Percentiles rank a stretch among this genome's conserved stretches.
Conservation (phyloP, 495 filamentous ascomycete species). For the Parathielavia hyrcaniae region DNA sequence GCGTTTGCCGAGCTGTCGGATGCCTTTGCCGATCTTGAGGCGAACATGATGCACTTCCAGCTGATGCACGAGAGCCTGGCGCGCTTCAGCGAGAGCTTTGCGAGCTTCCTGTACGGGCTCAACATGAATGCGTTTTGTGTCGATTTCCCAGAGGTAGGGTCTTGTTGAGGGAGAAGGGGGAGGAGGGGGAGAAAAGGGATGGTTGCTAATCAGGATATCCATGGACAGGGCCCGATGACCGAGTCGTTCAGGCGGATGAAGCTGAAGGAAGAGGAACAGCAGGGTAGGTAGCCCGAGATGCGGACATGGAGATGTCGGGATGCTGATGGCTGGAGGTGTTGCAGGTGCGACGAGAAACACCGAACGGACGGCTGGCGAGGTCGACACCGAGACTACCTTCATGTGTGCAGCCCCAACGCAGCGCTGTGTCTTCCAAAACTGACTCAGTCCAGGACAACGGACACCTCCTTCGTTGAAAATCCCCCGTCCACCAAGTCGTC, state of each 20-base stretch:
- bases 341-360: conserved; percentile 16
- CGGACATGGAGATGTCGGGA: no score
- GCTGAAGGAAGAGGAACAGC: conserved; percentile 42
- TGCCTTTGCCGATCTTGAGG: conserved; percentile 89
- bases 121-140: conserved; percentile 99
- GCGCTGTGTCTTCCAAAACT: conserved; percentile 22
- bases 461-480: conserved; percentile 90
- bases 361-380: conserved; percentile 21
- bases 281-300: conserved; percentile 4
- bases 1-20: conserved; percentile 91
- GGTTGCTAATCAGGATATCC: background rate
- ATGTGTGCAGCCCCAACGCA: conserved; percentile 50
- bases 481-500: conserved; percentile 67
- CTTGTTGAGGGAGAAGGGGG: background rate
- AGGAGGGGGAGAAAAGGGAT: background rate
- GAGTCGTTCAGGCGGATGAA: conserved; percentile 65
- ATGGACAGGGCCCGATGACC: conserved; percentile 41
- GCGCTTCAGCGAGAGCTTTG: conserved; percentile 93
- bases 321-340: conserved; percentile 23
- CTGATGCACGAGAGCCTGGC: conserved; percentile 94
- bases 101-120: conserved; percentile 86
- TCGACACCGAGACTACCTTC: conserved; percentile 72
- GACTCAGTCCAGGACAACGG: conserved; percentile 63
- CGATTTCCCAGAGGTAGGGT: conserved; percentile 81
- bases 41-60: conserved; percentile 95